phyloP scores from a whole-genome alignment of 441 rosid genomes.

The Melastoma candidum region DNA sequence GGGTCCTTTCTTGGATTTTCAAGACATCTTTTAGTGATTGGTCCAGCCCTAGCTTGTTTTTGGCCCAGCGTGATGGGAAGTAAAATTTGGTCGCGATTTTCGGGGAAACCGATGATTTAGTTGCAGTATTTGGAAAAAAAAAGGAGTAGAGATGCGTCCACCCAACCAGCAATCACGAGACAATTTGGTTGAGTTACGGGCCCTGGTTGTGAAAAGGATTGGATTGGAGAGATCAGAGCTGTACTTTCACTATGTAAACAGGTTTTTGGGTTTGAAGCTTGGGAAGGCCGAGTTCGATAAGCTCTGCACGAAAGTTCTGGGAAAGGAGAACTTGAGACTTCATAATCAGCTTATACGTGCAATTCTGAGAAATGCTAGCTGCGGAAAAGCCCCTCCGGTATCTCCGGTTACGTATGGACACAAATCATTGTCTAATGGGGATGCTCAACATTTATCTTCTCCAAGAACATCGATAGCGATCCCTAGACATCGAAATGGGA shows the following conservation, averaged over 20 bases:
- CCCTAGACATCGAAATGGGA: slow-evolving; percentile 16
- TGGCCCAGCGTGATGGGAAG: slow-evolving; percentile 2
- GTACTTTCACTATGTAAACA: slow-evolving; percentile 34
- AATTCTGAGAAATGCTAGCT: slow-evolving; percentile 41
- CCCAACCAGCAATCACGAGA: slow-evolving; percentile 25
- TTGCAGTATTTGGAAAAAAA: slow-evolving; percentile 13
- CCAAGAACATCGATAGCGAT: slow-evolving; percentile 9
- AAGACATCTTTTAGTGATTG: slow-evolving; percentile 13
- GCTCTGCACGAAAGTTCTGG: slow-evolving; percentile 33
- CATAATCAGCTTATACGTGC: slow-evolving; percentile 45
- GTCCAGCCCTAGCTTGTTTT: slow-evolving; percentile 12
- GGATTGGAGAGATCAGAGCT: slow-evolving; percentile 35
- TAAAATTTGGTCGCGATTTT: slow-evolving; percentile 2
- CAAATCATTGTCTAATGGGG: background rate
- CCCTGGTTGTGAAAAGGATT: slow-evolving; percentile 38
- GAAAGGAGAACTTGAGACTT: slow-evolving; percentile 44
- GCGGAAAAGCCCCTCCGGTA: slow-evolving; percentile 21
- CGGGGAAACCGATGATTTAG: slow-evolving; percentile 5
- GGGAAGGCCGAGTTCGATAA: slow-evolving; percentile 43
- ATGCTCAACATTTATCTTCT: slow-evolving; percentile 1
- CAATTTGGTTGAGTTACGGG: slow-evolving; percentile 34
- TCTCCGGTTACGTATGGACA: background rate
- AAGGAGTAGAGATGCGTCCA: slow-evolving; percentile 22
- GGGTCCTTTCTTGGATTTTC: slow-evolving; percentile 1
- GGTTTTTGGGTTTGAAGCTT: slow-evolving; percentile 38